These are phyloP conservation scores for Bonia amplexicaulis DNA, from an alignment of 176 grass and related monocot genomes.

Conservation along the genomic window DNA sequence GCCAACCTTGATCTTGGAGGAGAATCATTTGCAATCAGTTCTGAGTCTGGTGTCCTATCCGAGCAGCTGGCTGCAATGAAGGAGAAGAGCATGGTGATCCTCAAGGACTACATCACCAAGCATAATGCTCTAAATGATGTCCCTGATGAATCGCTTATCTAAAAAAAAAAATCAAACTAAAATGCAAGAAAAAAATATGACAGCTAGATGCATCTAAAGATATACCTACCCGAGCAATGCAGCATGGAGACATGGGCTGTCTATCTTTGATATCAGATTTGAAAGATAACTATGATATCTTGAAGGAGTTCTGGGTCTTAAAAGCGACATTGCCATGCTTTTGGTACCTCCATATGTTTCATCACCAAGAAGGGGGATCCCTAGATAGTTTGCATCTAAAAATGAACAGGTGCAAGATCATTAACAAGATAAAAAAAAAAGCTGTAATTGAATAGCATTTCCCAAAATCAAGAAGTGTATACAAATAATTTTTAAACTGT, in stretches of 20 bases:
- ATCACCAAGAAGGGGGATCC: conserved; percentile 77
- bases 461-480: background rate
- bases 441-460: background rate
- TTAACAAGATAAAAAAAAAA: background rate
- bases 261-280: conserved; percentile 55
- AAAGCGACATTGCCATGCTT: conserved; percentile 66
- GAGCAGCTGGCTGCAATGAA: conserved; percentile 64
- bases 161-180: background rate
- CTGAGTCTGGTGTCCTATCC: conserved; percentile 50
- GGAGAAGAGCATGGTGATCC: conserved; percentile 83
- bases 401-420: background rate
- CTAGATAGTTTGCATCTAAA: conserved; percentile 82
- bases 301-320: conserved; percentile 53
- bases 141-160: conserved; percentile 46
- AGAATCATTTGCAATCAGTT: conserved; percentile 47
- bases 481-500: background rate
- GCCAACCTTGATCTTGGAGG: conserved; percentile 52
- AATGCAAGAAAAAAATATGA: background rate
- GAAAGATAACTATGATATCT: conserved; percentile 42
- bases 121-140: conserved; percentile 70
- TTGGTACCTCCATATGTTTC: conserved; percentile 89
- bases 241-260: conserved; percentile 89
- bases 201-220: background rate
- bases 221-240: conserved; percentile 68
- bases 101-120: conserved; percentile 72